These are phyloP conservation scores for Curvularia sp. DNA, from an alignment of 2,329 filamentous ascomycete genomes.

Conservation along the genomic window DNA sequence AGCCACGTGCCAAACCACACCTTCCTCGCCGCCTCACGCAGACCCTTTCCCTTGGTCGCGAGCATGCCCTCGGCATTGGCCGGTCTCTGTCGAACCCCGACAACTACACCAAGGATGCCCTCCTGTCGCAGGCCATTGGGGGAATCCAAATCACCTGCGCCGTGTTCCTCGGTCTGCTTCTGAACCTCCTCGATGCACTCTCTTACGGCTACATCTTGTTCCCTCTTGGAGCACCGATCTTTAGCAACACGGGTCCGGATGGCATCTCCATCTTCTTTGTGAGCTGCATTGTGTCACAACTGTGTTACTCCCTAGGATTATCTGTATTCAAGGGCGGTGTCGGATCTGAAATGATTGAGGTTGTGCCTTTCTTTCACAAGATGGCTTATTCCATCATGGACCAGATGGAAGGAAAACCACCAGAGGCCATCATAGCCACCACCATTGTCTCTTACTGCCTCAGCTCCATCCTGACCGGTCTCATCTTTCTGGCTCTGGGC, in stretches of 20 bases:
- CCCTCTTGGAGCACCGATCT: conserved; percentile 84
- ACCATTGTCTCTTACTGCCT: conserved; percentile 90
- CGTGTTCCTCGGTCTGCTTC: conserved; percentile 83
- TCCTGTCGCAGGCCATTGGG: conserved; percentile 69
- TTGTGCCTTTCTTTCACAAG: conserved; percentile 98
- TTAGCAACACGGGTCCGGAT: conserved; percentile 84
- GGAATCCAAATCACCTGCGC: conserved; percentile 79
- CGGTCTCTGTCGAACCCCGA: conserved; percentile 65
- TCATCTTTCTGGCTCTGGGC: conserved; percentile 92
- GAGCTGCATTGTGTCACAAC: conserved; percentile 91
- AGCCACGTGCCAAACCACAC: conserved; percentile 33
- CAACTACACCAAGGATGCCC: conserved; percentile 71
- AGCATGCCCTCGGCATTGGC: conserved; percentile 30
- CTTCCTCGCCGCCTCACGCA: conserved; percentile 30
- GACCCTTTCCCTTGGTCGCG: conserved; percentile 25
- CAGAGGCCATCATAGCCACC: conserved; percentile 87
- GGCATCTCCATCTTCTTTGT: conserved; percentile 99
- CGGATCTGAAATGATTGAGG: conserved; percentile 97
- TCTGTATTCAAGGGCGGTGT: conserved; percentile 91
- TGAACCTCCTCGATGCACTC: conserved; percentile 92
- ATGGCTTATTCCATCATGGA: conserved; percentile 91
- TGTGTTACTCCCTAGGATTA: conserved; percentile 83
- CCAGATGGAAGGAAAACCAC: conserved; percentile 78
- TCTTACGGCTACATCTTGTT: conserved; percentile 94
- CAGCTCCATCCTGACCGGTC: conserved; percentile 87